Evolutionary conservation across 345 rosid genomes (phyloP).

Genomic region (Sonneratia caseolaris): DNA sequence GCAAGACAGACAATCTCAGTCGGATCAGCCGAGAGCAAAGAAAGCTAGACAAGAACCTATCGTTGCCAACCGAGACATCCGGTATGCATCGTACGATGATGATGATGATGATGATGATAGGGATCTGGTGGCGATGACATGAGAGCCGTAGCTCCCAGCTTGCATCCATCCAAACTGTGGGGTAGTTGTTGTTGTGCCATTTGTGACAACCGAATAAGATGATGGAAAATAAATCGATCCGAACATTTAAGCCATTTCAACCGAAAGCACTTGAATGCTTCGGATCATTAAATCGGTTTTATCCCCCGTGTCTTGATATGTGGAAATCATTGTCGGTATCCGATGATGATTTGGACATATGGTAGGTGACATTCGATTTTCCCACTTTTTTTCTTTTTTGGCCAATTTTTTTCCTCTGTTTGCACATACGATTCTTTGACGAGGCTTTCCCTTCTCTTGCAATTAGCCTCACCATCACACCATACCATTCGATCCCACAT

Average conservation of each 20-base stretch:
- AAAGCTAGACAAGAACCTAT: no score
- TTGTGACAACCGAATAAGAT: constrained; percentile 12
- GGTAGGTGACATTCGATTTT: constrained; percentile 8
- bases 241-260: constrained; percentile 1
- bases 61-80: no score
- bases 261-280: background rate
- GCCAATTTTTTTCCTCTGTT: no score
- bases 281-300: constrained; percentile 2
- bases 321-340: background rate
- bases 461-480: background rate
- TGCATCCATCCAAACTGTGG: background rate
- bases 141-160: no score
- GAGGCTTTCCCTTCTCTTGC: background rate
- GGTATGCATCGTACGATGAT: no score
- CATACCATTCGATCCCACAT: background rate
- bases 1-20: no score
- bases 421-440: background rate
- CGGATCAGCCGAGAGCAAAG: no score
- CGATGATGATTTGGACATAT: constrained; percentile 7
- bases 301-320: background rate
- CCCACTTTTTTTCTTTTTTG: background rate
- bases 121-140: background rate
- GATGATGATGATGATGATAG: no score
- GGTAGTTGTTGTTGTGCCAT: constrained; percentile 13
- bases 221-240: background rate